Conservation (phyloP, 768 basidiomycete genomes). For the Pisolithus microcarpus region DNA sequence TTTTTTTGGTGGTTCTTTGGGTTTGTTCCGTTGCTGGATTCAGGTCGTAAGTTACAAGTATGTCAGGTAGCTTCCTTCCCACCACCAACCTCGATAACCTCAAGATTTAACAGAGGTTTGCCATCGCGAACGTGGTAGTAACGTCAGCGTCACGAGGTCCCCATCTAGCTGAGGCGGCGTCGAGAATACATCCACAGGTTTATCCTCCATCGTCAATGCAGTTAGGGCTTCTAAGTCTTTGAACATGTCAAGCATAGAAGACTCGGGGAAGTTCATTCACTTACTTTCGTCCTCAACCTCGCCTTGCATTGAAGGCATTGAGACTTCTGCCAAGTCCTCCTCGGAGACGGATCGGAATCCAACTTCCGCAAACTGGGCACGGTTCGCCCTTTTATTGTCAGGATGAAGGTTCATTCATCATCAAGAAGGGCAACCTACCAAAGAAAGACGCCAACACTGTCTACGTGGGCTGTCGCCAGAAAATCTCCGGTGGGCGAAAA, state of each 20-base stretch:
- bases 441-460: slow-evolving; percentile 90
- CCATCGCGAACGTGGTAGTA: slow-evolving; percentile 90
- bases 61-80: background rate
- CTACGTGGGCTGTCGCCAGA: slow-evolving; percentile 89
- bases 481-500: slow-evolving; percentile 97
- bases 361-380: slow-evolving; percentile 87
- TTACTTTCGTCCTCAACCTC: slow-evolving; percentile 73
- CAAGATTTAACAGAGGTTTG: slow-evolving; percentile 94
- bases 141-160: slow-evolving; percentile 87
- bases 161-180: slow-evolving; percentile 86
- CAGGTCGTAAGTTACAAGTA: background rate
- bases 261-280: slow-evolving; percentile 7
- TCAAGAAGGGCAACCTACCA: slow-evolving; percentile 48
- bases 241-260: slow-evolving; percentile 5
- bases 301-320: slow-evolving; percentile 82
- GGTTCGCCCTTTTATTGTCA: slow-evolving; percentile 66
- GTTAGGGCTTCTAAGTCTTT: slow-evolving; percentile 67
- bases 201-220: slow-evolving; percentile 54
- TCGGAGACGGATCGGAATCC: slow-evolving; percentile 75
- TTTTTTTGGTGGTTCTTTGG: slow-evolving; percentile 90
- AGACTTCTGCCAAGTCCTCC: slow-evolving; percentile 59
- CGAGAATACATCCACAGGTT: slow-evolving; percentile 61
- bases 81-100: slow-evolving; percentile 76
- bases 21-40: slow-evolving; percentile 85
- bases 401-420: background rate